phyloP scores from a whole-genome alignment of 106 monocot species.

The Phalaenopsis aphrodite region DNA sequence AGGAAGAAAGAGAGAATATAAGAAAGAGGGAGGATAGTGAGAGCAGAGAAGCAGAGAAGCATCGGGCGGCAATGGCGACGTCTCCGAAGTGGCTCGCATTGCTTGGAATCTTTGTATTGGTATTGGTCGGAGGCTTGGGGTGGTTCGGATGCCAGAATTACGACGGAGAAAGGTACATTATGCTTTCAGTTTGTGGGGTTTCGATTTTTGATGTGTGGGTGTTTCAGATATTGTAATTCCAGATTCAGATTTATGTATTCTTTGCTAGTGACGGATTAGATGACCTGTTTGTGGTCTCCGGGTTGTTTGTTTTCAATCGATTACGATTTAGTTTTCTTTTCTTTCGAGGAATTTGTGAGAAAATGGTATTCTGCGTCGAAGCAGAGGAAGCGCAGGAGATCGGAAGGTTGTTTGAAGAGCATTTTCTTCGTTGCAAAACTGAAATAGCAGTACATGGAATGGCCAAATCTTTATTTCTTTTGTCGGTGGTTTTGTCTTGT shows the following conservation, averaged over 20 bases:
- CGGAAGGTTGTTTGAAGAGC: no score
- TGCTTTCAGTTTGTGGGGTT: background rate
- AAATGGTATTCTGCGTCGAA: background rate
- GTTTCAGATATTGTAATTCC: background rate
- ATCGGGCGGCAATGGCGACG: background rate
- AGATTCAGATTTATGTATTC: background rate
- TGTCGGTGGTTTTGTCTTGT: background rate
- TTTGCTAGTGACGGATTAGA: background rate
- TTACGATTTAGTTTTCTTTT: background rate
- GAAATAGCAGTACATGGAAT: background rate
- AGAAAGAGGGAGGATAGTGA: background rate
- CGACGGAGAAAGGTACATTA: background rate
- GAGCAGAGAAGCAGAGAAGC: background rate
- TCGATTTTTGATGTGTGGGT: background rate
- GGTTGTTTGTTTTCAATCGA: background rate
- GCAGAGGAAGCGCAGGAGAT: no score
- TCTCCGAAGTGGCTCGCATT: background rate
- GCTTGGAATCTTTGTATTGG: background rate
- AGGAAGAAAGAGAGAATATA: background rate
- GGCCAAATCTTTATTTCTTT: background rate
- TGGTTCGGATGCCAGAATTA: background rate
- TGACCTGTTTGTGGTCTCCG: background rate
- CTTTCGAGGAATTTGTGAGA: background rate
- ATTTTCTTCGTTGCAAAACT: no score
- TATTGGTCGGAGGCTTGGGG: background rate